Conservation (phyloP, 2,329 filamentous ascomycete species). For the Colletotrichum cereale region DNA sequence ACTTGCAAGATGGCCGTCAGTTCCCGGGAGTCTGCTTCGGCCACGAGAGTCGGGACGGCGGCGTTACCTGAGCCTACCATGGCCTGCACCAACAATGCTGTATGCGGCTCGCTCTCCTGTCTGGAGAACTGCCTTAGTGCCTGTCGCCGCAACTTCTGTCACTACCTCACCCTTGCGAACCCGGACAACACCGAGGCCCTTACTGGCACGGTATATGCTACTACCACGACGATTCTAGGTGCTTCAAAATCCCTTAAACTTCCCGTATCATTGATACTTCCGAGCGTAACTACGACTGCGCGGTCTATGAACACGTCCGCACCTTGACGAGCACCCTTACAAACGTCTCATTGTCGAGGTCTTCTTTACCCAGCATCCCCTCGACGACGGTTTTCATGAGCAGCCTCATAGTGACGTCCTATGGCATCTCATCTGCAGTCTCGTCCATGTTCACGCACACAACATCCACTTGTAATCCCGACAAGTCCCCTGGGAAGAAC, state of each 20-base stretch:
- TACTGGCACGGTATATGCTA: neutral
- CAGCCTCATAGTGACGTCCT: neutral
- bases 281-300: neutral
- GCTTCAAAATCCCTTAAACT: neutral
- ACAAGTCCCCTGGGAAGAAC: neutral
- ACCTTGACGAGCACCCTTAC: neutral
- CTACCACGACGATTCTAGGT: neutral
- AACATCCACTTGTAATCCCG: slow-evolving; percentile 8
- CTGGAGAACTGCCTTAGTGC: neutral
- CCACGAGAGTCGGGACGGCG: neutral
- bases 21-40: neutral
- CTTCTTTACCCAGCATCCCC: neutral
- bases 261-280: neutral
- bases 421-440: neutral
- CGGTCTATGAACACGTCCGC: neutral
- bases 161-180: slow-evolving; percentile 1
- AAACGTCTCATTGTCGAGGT: neutral
- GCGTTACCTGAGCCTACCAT: slow-evolving; percentile 7
- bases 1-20: slow-evolving; percentile 1
- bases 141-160: slow-evolving; percentile 15
- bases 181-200: neutral
- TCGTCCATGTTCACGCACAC: neutral
- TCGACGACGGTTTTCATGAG: neutral
- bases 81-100: neutral
- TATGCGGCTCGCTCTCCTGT: slow-evolving; percentile 15